Evolutionary conservation across 805 yeast genomes (phyloP), one percentile per base, ranked within the genome.

Genomic region (Kluyveromyces lactis): DNA sequence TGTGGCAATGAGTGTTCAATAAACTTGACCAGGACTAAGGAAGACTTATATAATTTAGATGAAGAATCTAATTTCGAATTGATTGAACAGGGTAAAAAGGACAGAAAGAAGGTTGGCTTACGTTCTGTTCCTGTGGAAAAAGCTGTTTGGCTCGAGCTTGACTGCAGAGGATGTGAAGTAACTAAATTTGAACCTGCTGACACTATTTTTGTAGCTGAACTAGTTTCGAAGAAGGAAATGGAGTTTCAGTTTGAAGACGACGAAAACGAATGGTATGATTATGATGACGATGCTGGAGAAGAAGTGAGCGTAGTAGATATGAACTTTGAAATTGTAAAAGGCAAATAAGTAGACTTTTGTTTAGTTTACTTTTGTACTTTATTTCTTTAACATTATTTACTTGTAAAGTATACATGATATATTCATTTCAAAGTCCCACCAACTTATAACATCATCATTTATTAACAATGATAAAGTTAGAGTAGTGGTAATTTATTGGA

Each of bases 191-290:
- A 75, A 13, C 84, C 95, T 2, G 72, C 70, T 10, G 50, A 51
- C 33, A 31, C 55, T n/a, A 47, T 46, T 1, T 55, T 52, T 33
- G 36, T 41, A 12, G 58, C 45, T 2, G 50, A 51, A 27, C 37
- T 56, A 31, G 36, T 30, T 4, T 46, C 58, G 7, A 57, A 58
- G 4, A 56, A 49, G 13, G 26, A 30, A 1, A 46, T 60, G 47
- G 53, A 54, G 23, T 53, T 52, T 18, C 42, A 49, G 38, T 47
- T 86, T 18, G 92, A 82, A 41, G 64, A 87, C 21, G 73, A 69
- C 27, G 95, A 85, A 18, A 78, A 75, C 39, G 97, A 92, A 56
- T 89, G 95, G 89, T 92, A 80, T 56, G 98, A 92, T 52, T 92
- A 89, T 55, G 97, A 92, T 58, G 97, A 92, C 41, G 75, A 78